These are phyloP conservation scores for Acacia crassicarpa DNA, from an alignment of 306 rosid genomes.

Conservation along the genomic window DNA sequence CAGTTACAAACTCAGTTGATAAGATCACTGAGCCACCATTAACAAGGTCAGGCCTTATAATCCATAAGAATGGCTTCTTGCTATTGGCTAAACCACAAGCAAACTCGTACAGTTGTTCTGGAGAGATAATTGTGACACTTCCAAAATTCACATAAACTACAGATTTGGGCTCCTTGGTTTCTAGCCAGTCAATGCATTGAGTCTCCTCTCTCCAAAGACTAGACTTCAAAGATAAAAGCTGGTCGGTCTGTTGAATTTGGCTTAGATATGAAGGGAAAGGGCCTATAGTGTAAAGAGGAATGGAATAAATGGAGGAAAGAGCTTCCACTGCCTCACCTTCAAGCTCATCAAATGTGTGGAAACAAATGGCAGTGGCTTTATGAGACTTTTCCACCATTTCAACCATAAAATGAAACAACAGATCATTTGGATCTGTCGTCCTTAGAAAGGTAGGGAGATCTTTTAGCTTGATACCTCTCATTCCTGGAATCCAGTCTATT, in stretches of 20 bases:
- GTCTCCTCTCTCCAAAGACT: conserved; percentile 31
- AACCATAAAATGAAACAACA: no score
- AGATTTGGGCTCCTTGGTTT: conserved; percentile 12
- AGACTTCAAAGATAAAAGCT: not conserved
- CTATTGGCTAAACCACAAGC: not conserved
- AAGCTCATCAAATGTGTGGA: not conserved
- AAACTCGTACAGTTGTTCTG: not conserved
- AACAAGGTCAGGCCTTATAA: not conserved
- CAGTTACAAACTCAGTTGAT: not conserved
- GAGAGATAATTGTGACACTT: not conserved
- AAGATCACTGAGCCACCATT: not conserved
- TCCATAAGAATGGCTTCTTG: not conserved
- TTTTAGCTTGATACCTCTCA: not conserved
- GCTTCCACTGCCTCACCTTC: not conserved
- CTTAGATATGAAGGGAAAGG: not conserved
- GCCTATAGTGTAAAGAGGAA: not conserved
- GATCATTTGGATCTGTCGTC: not conserved
- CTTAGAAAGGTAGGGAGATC: not conserved
- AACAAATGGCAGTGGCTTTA: not conserved
- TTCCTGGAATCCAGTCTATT: not conserved
- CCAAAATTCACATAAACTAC: not conserved
- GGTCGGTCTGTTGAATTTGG: not conserved
- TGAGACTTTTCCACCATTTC: not conserved
- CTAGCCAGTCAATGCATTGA: conserved; percentile 15
- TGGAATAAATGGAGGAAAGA: not conserved